A percentile compares a stretch with the other conserved stretches of the same genome.
phyloP scores from a whole-genome alignment of 164 flowering plant genomes.

The Piper longum region DNA sequence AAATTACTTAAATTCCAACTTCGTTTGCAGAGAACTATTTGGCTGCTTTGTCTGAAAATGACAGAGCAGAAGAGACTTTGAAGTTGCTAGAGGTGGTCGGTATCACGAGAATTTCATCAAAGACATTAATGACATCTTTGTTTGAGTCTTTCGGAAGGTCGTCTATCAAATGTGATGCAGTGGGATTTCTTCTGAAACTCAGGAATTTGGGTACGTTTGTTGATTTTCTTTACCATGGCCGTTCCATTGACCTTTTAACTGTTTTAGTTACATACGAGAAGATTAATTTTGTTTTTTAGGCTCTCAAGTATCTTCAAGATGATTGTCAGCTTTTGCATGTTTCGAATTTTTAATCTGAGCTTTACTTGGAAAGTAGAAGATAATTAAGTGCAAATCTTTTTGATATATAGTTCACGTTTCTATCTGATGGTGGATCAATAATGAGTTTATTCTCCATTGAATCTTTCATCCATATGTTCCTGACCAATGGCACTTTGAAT shows the following conservation, averaged over 20 bases:
- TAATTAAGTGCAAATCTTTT: too few relatives aligned
- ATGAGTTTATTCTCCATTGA: too few relatives aligned
- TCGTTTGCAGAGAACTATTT: constrained; percentile 50
- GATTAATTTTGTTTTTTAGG: not conserved
- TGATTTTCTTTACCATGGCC: not conserved
- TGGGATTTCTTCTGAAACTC: constrained; percentile 36
- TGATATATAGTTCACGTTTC: too few relatives aligned
- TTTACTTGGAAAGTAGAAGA: too few relatives aligned
- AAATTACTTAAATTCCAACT: not conserved
- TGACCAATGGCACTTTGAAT: too few relatives aligned
- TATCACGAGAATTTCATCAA: constrained; percentile 42
- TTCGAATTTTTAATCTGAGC: too few relatives aligned
- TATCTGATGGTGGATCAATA: too few relatives aligned
- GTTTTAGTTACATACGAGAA: not conserved
- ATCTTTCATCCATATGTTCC: too few relatives aligned
- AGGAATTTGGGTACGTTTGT: constrained; percentile 35
- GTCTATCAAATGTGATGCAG: constrained; percentile 29
- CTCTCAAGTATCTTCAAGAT: not conserved
- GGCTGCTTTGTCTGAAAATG: constrained; percentile 66
- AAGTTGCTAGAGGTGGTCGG: constrained; percentile 45
- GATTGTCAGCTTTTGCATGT: too few relatives aligned
- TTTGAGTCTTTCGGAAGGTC: constrained; percentile 62
- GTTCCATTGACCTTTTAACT: not conserved
- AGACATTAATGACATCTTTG: constrained; percentile 20
- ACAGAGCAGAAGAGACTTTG: constrained; percentile 36